phyloP scores from a whole-genome alignment of 208 protist genomes.

The Acanthamoeba rhysodes region DNA sequence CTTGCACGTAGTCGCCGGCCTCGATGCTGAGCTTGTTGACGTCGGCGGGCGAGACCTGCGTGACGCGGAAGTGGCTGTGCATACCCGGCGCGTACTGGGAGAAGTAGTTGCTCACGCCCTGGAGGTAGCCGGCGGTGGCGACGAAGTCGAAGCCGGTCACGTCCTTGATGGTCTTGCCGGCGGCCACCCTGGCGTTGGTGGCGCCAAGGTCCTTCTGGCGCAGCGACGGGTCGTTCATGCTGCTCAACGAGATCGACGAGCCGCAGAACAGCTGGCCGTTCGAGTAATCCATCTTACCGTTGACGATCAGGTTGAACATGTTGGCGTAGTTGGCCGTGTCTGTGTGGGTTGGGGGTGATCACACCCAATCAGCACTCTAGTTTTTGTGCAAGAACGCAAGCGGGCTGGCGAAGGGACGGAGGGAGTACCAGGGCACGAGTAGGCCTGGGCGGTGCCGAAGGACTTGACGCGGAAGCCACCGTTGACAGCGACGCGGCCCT shows the following conservation, averaged over 20 bases:
- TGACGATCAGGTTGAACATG: background rate
- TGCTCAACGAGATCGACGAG: background rate
- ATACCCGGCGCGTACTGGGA: background rate
- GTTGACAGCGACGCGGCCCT: background rate
- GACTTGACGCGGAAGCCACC: slow-evolving; percentile 2
- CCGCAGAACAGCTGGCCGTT: background rate
- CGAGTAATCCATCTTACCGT: background rate
- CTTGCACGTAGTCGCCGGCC: background rate
- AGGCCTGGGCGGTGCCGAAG: background rate
- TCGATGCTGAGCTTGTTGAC: background rate
- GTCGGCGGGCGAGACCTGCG: background rate
- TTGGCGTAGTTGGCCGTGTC: background rate
- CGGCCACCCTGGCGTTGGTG: background rate
- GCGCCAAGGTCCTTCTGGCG: background rate
- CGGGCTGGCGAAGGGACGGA: too few species aligned
- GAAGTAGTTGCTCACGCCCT: background rate
- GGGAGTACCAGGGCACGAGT: background rate
- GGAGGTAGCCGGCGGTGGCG: background rate
- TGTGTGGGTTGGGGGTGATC: too few species aligned
- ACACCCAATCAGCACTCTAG: too few species aligned
- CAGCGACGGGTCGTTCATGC: background rate
- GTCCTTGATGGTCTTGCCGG: background rate
- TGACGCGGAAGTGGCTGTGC: background rate
- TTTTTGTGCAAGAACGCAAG: too few species aligned
- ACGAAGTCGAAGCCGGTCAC: background rate